Base-by-base conservation (phyloP, 2,329 filamentous ascomycete genomes). In the Neopestalotiopsis rosae region DNA sequence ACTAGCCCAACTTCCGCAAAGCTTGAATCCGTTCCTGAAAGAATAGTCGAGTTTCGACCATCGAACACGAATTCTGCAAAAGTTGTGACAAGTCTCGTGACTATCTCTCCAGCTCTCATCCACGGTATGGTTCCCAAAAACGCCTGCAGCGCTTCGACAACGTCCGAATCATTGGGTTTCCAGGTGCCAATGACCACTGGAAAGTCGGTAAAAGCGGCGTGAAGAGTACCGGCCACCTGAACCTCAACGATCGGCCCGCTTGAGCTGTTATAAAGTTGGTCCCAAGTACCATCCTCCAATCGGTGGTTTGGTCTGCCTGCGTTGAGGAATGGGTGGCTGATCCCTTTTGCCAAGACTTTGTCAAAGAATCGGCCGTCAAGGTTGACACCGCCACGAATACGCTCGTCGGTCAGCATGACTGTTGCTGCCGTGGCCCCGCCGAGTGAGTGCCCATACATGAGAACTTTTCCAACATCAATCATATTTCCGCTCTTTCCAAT, bases 121-220 rank as follows among this genome's bases (percentile, higher is more conserved):
- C 61, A 64, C 6, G n/a, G 34, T 30, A 17, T 32, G 28, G 61
- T 64, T 49, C 61, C 61, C 10, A 64, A 10, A 12, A 64, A 64
- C 7, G 38, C 38, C 17, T 64, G 38, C 34, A 64, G 17, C 6
- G 34, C 17, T 52, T 45, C 42, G 7, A 28, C 32, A 14, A 24
- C 69, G 76, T 66, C 63, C 65, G 38, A 32, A 59, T 30, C 64
- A 6, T 61, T 64, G 24, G 61, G 56, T 20, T 66, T 32, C 56
- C 61, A 20, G 28, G 24, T 32, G n/a, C 24, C 32, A 9, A 68
- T 24, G 17, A 68, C 42, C 12, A 62, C 9, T 1, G 67, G 67
- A 28, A 75, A 72, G 57, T 81, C 80, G 0, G 77, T 79, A 42
- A 76, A 81, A 0, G 77, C 76, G 0, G 74, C 77, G 20, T 81